phyloP scores from a whole-genome alignment of 2,329 filamentous ascomycete species.

The Fusarium sp. region DNA sequence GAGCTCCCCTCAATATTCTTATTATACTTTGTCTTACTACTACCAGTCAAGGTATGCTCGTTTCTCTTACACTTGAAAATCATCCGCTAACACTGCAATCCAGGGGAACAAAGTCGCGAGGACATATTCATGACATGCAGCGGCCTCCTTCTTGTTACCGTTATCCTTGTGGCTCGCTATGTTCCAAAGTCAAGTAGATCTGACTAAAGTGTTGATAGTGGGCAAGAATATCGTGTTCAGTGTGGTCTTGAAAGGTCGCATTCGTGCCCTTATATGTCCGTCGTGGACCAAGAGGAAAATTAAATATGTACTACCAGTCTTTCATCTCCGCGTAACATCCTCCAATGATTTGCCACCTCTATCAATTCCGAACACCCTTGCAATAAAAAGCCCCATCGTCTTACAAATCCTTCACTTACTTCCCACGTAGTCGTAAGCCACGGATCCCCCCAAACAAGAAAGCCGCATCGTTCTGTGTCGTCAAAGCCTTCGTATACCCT shows the following conservation, averaged over 20 bases:
- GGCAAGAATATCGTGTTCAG: too few relatives aligned
- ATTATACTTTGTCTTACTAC: not conserved
- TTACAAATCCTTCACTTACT: slow-evolving; percentile 4
- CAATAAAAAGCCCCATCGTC: not conserved
- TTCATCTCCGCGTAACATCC: not conserved
- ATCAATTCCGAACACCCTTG: not conserved
- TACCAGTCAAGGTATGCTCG: slow-evolving; percentile 2
- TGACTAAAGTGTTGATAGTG: not conserved
- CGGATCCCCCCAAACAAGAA: not conserved
- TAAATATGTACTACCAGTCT: not conserved
- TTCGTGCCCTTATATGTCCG: too few relatives aligned
- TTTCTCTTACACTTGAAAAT: too few relatives aligned
- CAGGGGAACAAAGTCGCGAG: not conserved
- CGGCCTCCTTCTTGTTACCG: not conserved
- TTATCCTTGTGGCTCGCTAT: not conserved
- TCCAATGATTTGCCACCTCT: not conserved
- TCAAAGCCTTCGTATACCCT: not conserved
- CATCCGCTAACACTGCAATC: accelerated
- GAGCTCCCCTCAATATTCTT: not conserved
- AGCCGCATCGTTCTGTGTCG: not conserved
- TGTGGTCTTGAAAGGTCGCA: too few relatives aligned
- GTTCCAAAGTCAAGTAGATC: not conserved
- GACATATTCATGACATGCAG: slow-evolving; percentile 2
- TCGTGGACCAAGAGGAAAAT: too few relatives aligned
- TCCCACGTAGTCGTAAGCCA: slow-evolving; percentile 2